A percentile compares a stretch with the other conserved stretches of the same genome.
phyloP scores from a whole-genome alignment of 352 stramenopile species.

The Pythium coloratum region DNA sequence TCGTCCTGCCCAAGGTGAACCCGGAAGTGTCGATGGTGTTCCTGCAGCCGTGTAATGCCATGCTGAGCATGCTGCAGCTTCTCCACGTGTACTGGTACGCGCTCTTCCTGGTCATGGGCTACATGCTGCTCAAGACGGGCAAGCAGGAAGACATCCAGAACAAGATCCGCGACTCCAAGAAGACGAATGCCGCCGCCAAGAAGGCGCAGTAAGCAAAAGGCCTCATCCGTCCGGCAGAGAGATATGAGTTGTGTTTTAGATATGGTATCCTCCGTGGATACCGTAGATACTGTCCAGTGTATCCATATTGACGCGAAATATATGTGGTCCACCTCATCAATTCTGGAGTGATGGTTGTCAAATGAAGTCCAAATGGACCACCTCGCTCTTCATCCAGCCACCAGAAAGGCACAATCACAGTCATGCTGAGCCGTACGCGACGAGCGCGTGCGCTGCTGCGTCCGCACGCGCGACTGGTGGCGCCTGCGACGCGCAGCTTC shows the following conservation, averaged over 20 bases:
- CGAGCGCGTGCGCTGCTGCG: conserved; percentile 18
- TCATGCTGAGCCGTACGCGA: conserved; percentile 19
- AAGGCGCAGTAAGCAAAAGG: conserved; percentile 16
- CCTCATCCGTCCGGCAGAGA: neutral
- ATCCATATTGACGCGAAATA: conserved; percentile 2
- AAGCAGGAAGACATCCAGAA: conserved; percentile 50
- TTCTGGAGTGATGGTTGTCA: conserved; percentile 23
- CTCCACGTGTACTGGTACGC: conserved; percentile 46
- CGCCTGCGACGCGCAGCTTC: neutral
- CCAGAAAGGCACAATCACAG: neutral
- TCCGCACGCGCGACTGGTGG: conserved; percentile 3
- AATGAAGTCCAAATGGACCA: conserved; percentile 1
- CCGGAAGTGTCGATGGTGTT: conserved; percentile 32
- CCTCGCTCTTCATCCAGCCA: neutral
- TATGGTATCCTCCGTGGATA: conserved; percentile 18
- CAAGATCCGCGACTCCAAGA: conserved; percentile 21
- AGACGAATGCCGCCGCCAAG: conserved; percentile 6
- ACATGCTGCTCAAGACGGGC: conserved; percentile 40
- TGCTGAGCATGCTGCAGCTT: conserved; percentile 42
- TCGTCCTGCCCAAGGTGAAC: conserved; percentile 31
- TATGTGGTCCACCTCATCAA: conserved; percentile 15
- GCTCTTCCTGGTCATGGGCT: conserved; percentile 49
- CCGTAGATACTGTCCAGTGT: neutral
- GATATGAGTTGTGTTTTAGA: conserved; percentile 13
- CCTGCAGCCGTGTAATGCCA: conserved; percentile 35